A percentile compares a stretch with the other conserved stretches of the same genome.
These are phyloP conservation scores for Stephania cephalantha DNA, from an alignment of 164 flowering plant genomes.

Conservation along the genomic window DNA sequence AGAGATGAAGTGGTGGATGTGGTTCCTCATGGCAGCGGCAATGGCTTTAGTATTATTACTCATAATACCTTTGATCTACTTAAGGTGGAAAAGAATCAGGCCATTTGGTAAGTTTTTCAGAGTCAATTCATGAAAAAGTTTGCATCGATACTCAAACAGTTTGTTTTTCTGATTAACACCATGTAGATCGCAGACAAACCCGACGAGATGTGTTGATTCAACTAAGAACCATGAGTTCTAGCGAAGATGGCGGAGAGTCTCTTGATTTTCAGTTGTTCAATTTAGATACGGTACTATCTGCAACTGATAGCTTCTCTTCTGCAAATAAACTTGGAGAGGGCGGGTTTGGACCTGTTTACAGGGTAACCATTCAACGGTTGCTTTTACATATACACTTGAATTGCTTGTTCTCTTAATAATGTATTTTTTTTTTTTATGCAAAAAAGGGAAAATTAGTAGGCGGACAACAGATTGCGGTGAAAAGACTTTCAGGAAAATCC, in stretches of 20 bases:
- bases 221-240: not conserved
- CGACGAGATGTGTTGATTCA: not conserved
- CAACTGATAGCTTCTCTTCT: conserved; percentile 1
- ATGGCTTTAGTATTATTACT: not conserved
- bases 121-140: not conserved
- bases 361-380: not conserved
- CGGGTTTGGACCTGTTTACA: conserved; percentile 4
- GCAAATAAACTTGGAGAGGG: conserved; percentile 6
- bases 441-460: too few relatives aligned
- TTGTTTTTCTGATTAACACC: not conserved
- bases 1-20: not conserved
- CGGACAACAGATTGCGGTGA: conserved; percentile 12
- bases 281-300: not conserved
- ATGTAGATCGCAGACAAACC: not conserved
- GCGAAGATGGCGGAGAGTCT: not conserved
- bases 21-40: not conserved
- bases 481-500: conserved; percentile 9
- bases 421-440: too few relatives aligned
- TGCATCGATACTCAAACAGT: too few relatives aligned
- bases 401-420: too few relatives aligned
- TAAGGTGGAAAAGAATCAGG: not conserved
- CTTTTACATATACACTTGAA: too few relatives aligned
- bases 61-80: not conserved
- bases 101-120: not conserved
- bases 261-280: not conserved